Base-by-base conservation (phyloP, 371 early-diverging fungal genomes). In the Mortierella sp. region DNA sequence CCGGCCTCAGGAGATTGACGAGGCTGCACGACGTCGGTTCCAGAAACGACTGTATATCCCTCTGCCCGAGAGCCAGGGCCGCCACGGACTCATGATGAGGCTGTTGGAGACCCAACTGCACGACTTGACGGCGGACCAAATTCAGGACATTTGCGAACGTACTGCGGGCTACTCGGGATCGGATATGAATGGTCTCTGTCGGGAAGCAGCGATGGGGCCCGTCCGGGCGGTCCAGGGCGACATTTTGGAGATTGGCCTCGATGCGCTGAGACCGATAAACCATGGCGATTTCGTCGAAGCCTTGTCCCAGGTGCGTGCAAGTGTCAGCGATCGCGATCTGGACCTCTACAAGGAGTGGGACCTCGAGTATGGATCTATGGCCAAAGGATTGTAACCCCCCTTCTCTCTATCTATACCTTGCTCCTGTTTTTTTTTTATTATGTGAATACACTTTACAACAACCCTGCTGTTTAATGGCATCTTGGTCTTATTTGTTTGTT, bases 161-260 rank as follows among this genome's bases (percentile, higher is more conserved):
- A 94, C 95, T 0, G 90, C 90, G 48, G 90, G 95, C 0, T 97
- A 93, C 80, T 93, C 95, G 53, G 99, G 99, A 0, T 94, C 97
- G 1, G 99, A 99, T 74, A 94, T 98, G 89, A 95, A 95, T 76
- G 96, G 96, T 14, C 89, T 99, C 31, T 94, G 97, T 77, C 91
- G 96, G 2, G 97, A 93, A 73, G 93, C 92, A 0, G 93, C 92
- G 7, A 74, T 87, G 37, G 92, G 93, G 1, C 96, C 96, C 1
- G 90, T 96, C 44, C 89, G 96, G 13, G 85, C 88, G 34, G 94
- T 96, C 41, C 64, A 79, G 0, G 93, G 94, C 50, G 91, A 74
- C 43, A 71, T 87, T 45, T 63, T 76, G 64, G 82, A 79, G 19
- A 74, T 79, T 58, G 88, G 81, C 9, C 88, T 92, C n/a, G 91